Evolutionary conservation across 2,329 filamentous ascomycete genomes (phyloP).

Genomic region (Sodiomyces alkalinus): DNA sequence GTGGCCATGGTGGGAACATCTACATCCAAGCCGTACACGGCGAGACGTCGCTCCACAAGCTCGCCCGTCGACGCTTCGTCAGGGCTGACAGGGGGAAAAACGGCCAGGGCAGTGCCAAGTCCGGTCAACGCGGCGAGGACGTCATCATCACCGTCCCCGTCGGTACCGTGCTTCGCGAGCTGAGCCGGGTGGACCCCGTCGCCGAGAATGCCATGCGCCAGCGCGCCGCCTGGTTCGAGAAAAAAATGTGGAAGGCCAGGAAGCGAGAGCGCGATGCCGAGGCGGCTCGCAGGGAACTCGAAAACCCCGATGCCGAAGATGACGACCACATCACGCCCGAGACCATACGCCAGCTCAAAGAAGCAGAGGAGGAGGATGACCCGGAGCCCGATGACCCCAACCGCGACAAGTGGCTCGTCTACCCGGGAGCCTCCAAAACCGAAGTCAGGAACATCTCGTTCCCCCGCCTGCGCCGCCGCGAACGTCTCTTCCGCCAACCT

Average conservation of each 20-base stretch:
- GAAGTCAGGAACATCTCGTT: slow-evolving; percentile 44
- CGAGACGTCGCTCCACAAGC: slow-evolving; percentile 85
- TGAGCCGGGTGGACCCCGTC: slow-evolving; percentile 63
- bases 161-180: slow-evolving; percentile 76
- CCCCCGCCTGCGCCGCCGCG: slow-evolving; percentile 34
- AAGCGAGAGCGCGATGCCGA: slow-evolving; percentile 5
- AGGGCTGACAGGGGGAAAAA: slow-evolving; percentile 64
- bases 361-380: slow-evolving; percentile 18
- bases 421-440: slow-evolving; percentile 58
- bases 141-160: slow-evolving; percentile 81
- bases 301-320: slow-evolving; percentile 4
- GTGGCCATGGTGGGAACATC: slow-evolving; percentile 78
- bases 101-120: slow-evolving; percentile 57
- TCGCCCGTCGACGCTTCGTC: slow-evolving; percentile 61
- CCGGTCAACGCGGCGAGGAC: slow-evolving; percentile 73
- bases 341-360: slow-evolving; percentile 1
- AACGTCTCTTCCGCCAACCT: slow-evolving; percentile 50
- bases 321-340: slow-evolving; percentile 3
- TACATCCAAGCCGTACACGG: slow-evolving; percentile 89
- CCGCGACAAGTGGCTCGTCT: slow-evolving; percentile 70
- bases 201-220: slow-evolving; percentile 40
- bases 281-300: slow-evolving; percentile 7
- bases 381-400: slow-evolving; percentile 27
- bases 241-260: slow-evolving; percentile 7
- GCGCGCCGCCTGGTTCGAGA: slow-evolving; percentile 4